Conservation (phyloP, 148 eudicot genomes). For the Camellia sinensis region DNA sequence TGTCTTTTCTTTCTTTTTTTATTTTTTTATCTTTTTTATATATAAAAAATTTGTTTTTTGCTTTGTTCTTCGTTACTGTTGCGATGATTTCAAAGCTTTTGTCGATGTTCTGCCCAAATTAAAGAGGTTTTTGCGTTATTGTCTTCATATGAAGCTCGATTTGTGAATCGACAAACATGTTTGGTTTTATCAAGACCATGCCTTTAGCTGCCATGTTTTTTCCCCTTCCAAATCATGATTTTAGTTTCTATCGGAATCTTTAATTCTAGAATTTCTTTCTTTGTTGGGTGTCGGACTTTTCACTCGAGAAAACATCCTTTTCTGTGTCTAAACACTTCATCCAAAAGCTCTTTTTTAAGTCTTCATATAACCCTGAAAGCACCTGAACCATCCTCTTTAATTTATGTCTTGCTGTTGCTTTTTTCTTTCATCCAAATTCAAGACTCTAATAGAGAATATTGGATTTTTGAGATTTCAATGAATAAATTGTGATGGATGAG, state of each 20-base stretch:
- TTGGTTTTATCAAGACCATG: not conserved
- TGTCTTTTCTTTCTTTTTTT: not conserved
- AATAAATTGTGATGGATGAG: no score
- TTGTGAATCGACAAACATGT: not conserved
- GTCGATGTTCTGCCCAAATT: not conserved
- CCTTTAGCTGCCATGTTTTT: not conserved
- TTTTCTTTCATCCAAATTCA: no score
- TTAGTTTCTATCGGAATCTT: not conserved
- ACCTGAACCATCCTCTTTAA: no score
- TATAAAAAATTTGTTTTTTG: not conserved
- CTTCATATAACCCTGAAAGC: no score
- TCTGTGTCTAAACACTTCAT: no score
- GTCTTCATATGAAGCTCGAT: not conserved
- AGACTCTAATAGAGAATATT: no score
- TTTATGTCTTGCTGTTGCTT: no score
- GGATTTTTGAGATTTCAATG: no score
- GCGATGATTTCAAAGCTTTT: not conserved
- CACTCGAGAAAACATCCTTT: not conserved
- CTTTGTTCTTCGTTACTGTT: not conserved
- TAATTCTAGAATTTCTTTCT: not conserved
- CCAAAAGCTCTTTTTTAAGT: no score
- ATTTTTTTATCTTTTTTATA: not conserved
- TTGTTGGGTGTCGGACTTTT: not conserved
- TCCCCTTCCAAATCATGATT: not conserved
- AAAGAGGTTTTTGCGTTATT: not conserved